Conservation (phyloP, 169 alveolate genomes). For the Pseudocohnilembus persalinus region DNA sequence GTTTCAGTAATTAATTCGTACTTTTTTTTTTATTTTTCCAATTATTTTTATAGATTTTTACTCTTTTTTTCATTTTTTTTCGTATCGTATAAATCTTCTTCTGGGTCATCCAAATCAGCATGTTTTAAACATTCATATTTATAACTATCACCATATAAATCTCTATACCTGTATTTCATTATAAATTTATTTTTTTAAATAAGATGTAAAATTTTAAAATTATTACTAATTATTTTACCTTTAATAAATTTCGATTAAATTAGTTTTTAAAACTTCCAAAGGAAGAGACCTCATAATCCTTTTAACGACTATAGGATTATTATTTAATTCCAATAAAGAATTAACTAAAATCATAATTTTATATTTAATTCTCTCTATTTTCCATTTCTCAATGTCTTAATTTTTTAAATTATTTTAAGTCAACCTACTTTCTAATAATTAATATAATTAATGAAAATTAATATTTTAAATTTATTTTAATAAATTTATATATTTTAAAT, state of each 20-base stretch:
- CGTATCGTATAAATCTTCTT: neutral
- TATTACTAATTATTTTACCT: neutral
- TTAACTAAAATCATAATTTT: conserved; percentile 45
- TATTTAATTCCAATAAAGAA: conserved; percentile 34
- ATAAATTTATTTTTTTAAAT: no score
- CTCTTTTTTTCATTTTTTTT: neutral
- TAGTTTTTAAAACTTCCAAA: conserved; percentile 28
- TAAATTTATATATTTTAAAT: no score
- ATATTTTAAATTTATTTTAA: no score
- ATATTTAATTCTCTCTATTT: conserved; percentile 33
- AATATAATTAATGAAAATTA: no score
- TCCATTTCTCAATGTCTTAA: conserved; percentile 18
- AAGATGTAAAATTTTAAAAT: no score
- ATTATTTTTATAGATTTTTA: no score
- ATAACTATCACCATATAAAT: conserved; percentile 26
- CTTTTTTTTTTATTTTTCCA: neutral
- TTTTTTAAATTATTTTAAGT: no score
- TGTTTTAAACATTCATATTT: conserved; percentile 32
- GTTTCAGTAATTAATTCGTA: conserved; percentile 12
- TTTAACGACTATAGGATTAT: conserved; percentile 34
- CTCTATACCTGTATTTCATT: conserved; percentile 11
- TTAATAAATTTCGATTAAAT: conserved; percentile 24
- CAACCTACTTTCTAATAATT: no score
- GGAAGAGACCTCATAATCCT: conserved; percentile 52
- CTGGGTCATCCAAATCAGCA: neutral